Evolutionary conservation across 305 asterid species (phyloP).

Genomic region (Plantago coronopus): DNA sequence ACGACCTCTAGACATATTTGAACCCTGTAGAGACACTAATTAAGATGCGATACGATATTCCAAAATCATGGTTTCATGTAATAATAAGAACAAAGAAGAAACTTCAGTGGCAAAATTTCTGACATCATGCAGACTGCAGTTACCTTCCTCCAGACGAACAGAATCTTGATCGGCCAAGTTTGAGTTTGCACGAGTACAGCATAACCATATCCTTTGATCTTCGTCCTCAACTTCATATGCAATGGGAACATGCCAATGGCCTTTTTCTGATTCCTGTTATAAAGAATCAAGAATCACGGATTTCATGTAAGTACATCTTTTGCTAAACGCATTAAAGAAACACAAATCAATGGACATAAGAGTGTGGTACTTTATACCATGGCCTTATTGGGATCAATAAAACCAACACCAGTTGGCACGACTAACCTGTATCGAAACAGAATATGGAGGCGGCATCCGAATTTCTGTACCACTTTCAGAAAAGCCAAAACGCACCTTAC

Average conservation of each 20-base stretch:
- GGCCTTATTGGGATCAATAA: not conserved
- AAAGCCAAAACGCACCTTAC: constrained; percentile 72
- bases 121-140: constrained; percentile 17
- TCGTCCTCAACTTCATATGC: constrained; percentile 50
- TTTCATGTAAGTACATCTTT: not conserved
- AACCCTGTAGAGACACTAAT: not conserved
- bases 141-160: constrained; percentile 39
- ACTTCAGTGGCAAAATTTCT: not conserved
- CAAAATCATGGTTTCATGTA: no score
- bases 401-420: constrained; percentile 7
- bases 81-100: not conserved
- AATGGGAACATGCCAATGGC: constrained; percentile 85
- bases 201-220: constrained; percentile 64
- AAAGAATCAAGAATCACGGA: constrained; percentile 8
- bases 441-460: constrained; percentile 86
- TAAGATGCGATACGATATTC: no score
- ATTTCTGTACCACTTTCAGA: constrained; percentile 61
- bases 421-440: constrained; percentile 78
- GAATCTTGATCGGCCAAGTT: constrained; percentile 29
- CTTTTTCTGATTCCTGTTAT: constrained; percentile 67
- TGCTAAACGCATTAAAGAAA: not conserved
- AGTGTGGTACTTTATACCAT: not conserved
- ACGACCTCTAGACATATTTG: not conserved
- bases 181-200: constrained; percentile 54
- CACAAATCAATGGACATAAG: not conserved